A percentile compares a stretch with the other conserved stretches of the same genome.
Conservation (phyloP, 768 basidiomycete genomes). For the Pulveroboletus frians region DNA sequence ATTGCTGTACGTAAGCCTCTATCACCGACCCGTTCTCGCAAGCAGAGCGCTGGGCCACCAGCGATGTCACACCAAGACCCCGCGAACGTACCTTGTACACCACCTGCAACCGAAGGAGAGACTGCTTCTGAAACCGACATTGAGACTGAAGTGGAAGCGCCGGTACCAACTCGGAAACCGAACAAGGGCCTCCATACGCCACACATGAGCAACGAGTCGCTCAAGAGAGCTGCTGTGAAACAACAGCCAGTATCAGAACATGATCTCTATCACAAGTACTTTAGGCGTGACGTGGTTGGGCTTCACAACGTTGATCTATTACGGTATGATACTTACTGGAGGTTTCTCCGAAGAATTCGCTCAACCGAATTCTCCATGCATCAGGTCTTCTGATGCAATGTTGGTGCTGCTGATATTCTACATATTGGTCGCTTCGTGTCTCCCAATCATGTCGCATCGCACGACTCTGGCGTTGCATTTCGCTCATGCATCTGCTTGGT, state of each 20-base stretch:
- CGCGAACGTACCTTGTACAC: conserved; percentile 43
- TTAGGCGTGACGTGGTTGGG: conserved; percentile 80
- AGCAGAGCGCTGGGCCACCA: conserved; percentile 11
- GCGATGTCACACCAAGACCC: conserved; percentile 18
- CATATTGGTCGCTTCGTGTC: conserved; percentile 49
- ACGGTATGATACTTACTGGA: conserved; percentile 47
- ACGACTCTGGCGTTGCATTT: conserved; percentile 65
- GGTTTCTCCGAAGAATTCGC: conserved; percentile 2
- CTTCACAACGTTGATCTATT: conserved; percentile 80
- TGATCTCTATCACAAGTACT: conserved; percentile 86
- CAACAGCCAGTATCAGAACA: conserved; percentile 58
- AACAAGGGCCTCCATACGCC: not conserved
- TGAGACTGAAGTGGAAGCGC: conserved; percentile 57
- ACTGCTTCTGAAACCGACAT: conserved; percentile 68
- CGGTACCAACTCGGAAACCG: conserved; percentile 19
- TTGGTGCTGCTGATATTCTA: conserved; percentile 73
- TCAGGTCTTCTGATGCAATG: conserved; percentile 80
- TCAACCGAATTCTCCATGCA: conserved; percentile 19
- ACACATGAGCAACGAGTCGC: conserved; percentile 4
- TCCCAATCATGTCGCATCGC: conserved; percentile 52
- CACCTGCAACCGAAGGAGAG: conserved; percentile 66
- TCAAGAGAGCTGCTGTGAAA: not conserved
- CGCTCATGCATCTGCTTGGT: conserved; percentile 80
- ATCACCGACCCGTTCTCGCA: conserved; percentile 21
- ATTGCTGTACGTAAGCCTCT: conserved; percentile 81